Base-by-base conservation (phyloP, 768 basidiomycete genomes). In the Lentinula guzmanii region DNA sequence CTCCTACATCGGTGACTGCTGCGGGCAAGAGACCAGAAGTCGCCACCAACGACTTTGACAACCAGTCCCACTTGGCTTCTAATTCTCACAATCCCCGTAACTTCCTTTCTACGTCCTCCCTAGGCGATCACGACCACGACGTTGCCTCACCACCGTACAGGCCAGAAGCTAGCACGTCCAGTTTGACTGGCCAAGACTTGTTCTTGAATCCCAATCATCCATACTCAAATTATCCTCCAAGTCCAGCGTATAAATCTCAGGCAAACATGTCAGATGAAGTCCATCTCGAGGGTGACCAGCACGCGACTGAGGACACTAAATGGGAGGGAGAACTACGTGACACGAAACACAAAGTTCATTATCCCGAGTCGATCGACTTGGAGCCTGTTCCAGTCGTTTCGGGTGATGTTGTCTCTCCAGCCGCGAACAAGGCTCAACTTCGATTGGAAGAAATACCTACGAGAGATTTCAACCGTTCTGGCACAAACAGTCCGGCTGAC, bases 281-380 rank as follows among this genome's bases (percentile, higher is more conserved):
- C 28, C 65, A 65, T 46, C 59, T 64, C 18, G 66, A 62, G 33
- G 61, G 62, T 33, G 64, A 66, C 58, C 54, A 50, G 51, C 65
- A 67, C 59, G 53, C 65, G n/a, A 60, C 63, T 53, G 53, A 15
- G 21, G 53, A 37, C 37, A n/a, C 34, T 13, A 54, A 54, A 24
- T 54, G 53, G 53, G 53, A 54, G 21, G 60, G 73, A 42, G 66
- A 70, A n/a, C 61, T 65, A 18, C 57, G 65, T 11, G 64, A 66
- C 61, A 60, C 34, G 65, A 76, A 74, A 52, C 79, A 75, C 13
- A 69, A 75, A 37, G 86, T 86, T 34, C 86, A 86, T 69, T 86
- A 87, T 64, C 74, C 75, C 4, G 79, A 81, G 3, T 52, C 52
- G 16, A 34, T 52, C 3, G 74, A 78, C 41, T 63, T 82, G 24